Conservation (phyloP, 73 alveolate species). For the Tetrahymena elliotti region DNA sequence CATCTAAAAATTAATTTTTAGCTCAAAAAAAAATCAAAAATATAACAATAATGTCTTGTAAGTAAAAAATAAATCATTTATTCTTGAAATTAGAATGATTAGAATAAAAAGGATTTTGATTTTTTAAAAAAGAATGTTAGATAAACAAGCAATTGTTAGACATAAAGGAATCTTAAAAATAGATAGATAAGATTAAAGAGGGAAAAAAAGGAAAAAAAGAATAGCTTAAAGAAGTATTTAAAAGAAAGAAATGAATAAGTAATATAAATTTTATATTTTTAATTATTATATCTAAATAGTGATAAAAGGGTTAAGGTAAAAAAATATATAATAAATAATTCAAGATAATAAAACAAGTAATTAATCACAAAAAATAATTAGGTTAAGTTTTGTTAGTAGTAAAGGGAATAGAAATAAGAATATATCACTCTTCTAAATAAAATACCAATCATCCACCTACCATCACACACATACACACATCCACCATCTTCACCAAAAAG, state of each 20-base stretch:
- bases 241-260: background rate
- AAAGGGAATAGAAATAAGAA: background rate
- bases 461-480: background rate
- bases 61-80: too few species aligned
- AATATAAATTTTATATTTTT: background rate
- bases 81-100: too few species aligned
- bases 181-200: background rate
- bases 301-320: background rate
- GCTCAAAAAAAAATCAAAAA: too few species aligned
- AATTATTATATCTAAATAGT: background rate
- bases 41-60: too few species aligned
- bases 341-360: background rate
- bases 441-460: background rate
- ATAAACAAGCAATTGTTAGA: too few species aligned
- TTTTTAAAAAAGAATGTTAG: too few species aligned
- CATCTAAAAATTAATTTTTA: too few species aligned
- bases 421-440: background rate
- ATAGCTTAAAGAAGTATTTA: background rate
- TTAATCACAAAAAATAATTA: background rate
- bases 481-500: background rate
- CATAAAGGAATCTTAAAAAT: too few species aligned
- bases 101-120: too few species aligned
- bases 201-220: background rate
- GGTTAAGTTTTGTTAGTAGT: background rate
- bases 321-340: background rate